phyloP scores from a whole-genome alignment of 208 protist species.

The Leishmania lainsoni region DNA sequence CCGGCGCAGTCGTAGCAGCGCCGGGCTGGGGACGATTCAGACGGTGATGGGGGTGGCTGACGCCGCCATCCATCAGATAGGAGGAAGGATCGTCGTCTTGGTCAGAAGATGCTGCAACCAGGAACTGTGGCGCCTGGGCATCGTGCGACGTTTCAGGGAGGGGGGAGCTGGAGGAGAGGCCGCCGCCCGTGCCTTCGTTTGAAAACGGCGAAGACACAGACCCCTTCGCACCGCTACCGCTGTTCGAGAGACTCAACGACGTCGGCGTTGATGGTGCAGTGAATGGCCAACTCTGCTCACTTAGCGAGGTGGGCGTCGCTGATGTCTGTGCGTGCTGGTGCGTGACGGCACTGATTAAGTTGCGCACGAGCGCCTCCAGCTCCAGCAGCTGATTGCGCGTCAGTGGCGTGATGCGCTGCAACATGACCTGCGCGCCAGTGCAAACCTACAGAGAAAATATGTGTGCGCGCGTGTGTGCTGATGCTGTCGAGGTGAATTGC shows the following conservation, averaged over 20 bases:
- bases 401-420: slow-evolving; percentile 60
- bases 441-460: background rate
- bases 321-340: slow-evolving; percentile 17
- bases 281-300: slow-evolving; percentile 16
- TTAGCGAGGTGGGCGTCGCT: slow-evolving; percentile 1
- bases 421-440: slow-evolving; percentile 22
- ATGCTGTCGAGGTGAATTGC: background rate
- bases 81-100: slow-evolving; percentile 3
- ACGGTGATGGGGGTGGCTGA: background rate
- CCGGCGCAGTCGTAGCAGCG: background rate
- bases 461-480: background rate
- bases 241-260: background rate
- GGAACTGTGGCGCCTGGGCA: background rate
- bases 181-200: background rate
- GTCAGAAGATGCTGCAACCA: background rate
- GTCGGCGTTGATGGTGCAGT: slow-evolving; percentile 14
- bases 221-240: background rate
- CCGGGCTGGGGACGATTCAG: background rate
- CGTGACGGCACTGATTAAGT: slow-evolving; percentile 30
- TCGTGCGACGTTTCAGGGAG: background rate
- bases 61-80: background rate
- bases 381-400: slow-evolving; percentile 76
- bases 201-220: background rate
- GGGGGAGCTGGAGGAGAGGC: background rate
- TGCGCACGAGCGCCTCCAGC: slow-evolving; percentile 50